Evolutionary conservation across 768 basidiomycete species (phyloP), one percentile per base, ranked within the genome.

Genomic region (Hydnomerulius pinastri): DNA sequence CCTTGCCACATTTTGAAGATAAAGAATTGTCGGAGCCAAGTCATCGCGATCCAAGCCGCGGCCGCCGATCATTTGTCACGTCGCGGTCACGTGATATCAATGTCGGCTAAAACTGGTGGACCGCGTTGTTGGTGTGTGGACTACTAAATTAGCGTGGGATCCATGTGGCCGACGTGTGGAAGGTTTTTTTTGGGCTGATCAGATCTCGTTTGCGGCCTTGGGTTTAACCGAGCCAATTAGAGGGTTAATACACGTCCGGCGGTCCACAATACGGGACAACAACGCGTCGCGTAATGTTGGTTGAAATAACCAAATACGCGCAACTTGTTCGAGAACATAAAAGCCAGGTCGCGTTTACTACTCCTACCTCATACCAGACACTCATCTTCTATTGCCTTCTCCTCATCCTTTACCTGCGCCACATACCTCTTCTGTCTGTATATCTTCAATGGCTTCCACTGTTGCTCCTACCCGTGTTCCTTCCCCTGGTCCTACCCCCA

Each of bases 401-500:
- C 21, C 13, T n/a, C 48, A 33, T 53, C 39, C 41, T n/a, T 33
- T 44, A 15, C 18, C 33, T 35, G 33, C 17, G 15, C 21, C 39
- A 33, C 36, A 48, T 46, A 20, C 37, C 24, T 4, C 28, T 30
- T 43, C 36, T 38, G 32, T 37, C n/a, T 38, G 27, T 53, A 37
- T 47, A 51, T 42, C 12, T 49, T 27, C 46, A 28, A 68, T 70
- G 69, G 56, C 62, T 53, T 21, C 67, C 0, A 39, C 28, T 15
- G 43, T 60, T 23, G 17, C 55, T 18, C 46, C 43, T 28, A 36
- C 33, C 17, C 64, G 64, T 56, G 51, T 57, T 39, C 18, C 59
- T 32, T 66, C 68, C 13, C 62, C 67, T 9, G 42, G 37, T 12
- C 56, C 51, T 23, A 79, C 80, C 0, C 80, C 79, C 15, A 80